Conservation (phyloP, 2,329 filamentous ascomycete genomes). For the Metarhizium brunneum region DNA sequence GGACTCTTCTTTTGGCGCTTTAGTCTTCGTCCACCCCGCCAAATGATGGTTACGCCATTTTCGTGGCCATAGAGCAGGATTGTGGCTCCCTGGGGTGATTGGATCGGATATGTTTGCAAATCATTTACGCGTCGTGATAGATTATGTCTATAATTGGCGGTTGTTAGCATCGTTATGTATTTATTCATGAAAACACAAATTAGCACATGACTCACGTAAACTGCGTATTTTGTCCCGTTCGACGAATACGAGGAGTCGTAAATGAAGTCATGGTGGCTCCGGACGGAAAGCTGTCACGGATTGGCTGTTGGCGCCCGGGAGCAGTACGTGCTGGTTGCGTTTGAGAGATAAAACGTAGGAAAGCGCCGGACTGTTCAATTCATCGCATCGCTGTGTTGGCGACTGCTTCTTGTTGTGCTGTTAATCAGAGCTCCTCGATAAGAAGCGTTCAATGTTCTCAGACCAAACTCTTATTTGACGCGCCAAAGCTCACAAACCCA, state of each 20-base stretch:
- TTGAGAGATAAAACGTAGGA: not conserved
- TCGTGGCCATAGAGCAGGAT: constrained; percentile 56
- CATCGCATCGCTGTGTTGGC: not conserved
- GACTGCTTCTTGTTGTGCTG: not conserved
- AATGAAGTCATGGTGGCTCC: constrained; percentile 21
- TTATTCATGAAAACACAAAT: not conserved
- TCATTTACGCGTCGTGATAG: constrained; percentile 48
- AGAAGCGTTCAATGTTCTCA: not conserved
- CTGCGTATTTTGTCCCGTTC: constrained; percentile 39
- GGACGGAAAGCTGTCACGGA: not conserved
- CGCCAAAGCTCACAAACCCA: too few species aligned
- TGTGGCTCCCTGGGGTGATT: constrained; percentile 53
- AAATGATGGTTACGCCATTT: constrained; percentile 50
- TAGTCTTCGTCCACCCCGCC: constrained; percentile 54
- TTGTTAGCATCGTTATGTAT: not conserved
- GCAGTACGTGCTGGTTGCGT: not conserved
- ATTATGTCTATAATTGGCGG: constrained; percentile 41
- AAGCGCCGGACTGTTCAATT: not conserved
- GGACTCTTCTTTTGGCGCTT: constrained; percentile 32
- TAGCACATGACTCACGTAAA: constrained; percentile 29
- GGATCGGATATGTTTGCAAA: constrained; percentile 51
- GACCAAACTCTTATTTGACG: too few species aligned
- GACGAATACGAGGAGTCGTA: constrained; percentile 31
- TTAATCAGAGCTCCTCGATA: not conserved
- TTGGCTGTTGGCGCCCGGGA: constrained; percentile 5